Conservation (phyloP, 2,329 filamentous ascomycete genomes). For the Calonectria crousiana region DNA sequence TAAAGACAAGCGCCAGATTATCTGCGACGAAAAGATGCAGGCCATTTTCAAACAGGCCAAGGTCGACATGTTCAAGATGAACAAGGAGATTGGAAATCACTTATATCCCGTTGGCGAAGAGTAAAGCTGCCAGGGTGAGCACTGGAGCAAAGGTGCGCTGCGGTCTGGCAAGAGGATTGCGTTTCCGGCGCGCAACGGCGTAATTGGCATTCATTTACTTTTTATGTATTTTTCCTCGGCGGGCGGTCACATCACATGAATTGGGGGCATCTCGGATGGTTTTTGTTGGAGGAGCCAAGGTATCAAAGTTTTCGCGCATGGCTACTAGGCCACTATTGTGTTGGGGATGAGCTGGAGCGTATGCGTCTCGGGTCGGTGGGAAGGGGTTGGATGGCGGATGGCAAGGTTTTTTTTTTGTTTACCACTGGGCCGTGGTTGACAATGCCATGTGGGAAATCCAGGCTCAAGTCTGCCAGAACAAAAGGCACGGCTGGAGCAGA, state of each 20-base stretch:
- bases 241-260: conserved; percentile 39
- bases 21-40: conserved; percentile 91
- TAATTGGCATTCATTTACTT: conserved; percentile 43
- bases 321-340: background rate
- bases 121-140: conserved; percentile 14
- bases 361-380: background rate
- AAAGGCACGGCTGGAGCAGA: background rate
- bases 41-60: conserved; percentile 91
- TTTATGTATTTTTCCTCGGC: conserved; percentile 39
- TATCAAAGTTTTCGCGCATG: conserved; percentile 8
- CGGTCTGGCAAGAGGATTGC: conserved; percentile 38
- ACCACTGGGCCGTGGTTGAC: background rate
- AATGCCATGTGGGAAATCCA: background rate
- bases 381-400: background rate
- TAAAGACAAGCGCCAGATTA: conserved; percentile 89
- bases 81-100: conserved; percentile 92
- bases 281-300: conserved; percentile 10
- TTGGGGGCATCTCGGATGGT: conserved; percentile 18
- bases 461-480: background rate
- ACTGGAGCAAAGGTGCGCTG: conserved; percentile 10
- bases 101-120: conserved; percentile 82
- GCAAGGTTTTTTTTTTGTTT: background rate
- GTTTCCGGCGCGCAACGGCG: conserved; percentile 43
- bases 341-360: background rate
- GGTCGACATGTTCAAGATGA: conserved; percentile 99